Evolutionary conservation across 257 asterid species (phyloP), one percentile per base, ranked within the genome.

Genomic region (Euphrasia confusa): DNA sequence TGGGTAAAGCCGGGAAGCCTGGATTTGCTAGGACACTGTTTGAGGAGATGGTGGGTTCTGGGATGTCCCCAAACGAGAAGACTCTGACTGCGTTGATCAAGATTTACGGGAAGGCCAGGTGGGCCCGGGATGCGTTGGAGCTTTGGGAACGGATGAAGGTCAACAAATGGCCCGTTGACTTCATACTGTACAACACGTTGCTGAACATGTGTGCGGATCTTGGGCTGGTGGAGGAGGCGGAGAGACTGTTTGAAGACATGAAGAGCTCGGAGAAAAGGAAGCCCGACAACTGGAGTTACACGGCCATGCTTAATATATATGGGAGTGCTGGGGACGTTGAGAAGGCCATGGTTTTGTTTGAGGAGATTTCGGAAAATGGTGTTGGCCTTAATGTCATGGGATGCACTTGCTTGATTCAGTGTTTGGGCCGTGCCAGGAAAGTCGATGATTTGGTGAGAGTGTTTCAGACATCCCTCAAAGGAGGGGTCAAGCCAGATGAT

Each of bases 131-230:
- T 64, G 99, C 96, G 4, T 58, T 92, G 74, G 82, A 82, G 61
- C 84, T 93, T 26, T 93, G 97, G 97, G 95, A 89, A 42, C 56
- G 95, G 60, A 89, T 93, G 96, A 85, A 68, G 76, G 65, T 60
- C 10, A 89, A 89, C 0, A 81, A 86, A 0, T 93, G 99, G 99
- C 97, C 99, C 7, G 81, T 84, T 75, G 97, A 93, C 68, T 86
- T 89, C 75, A 80, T 86, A 42, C 59, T 93, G 79, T 87, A 87
- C 48, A 93, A 89, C 66, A 80, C 97, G 0, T 71, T 93, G 88
- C 67, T 93, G 70, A 87, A 91, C 69, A 89, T 87, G 99, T 93
- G 96, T 80, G 99, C 97, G 53, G 97, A 93, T 80, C 79, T 93
- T 60, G 99, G 97, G 17, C 73, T 93, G 73, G 88, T 86, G 64